Conservation (phyloP, 139 green algal genomes). For the Microglena sp. region DNA sequence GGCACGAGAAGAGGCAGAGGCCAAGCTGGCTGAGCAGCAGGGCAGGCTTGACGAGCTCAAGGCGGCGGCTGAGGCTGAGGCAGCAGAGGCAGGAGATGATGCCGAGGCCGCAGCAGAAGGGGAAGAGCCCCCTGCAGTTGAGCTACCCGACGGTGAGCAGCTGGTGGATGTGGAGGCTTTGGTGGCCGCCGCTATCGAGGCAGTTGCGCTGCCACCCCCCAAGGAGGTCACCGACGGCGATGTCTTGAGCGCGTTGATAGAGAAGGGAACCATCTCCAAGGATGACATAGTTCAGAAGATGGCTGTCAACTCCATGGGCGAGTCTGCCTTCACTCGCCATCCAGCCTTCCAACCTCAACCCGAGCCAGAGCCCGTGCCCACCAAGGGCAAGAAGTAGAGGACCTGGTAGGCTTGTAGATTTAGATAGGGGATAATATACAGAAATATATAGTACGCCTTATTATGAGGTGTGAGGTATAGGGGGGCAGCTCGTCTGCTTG, state of each 20-base stretch:
- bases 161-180: constrained; percentile 41
- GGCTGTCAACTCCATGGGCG: constrained; percentile 25
- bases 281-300: constrained; percentile 38
- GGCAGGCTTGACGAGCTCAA: constrained; percentile 28
- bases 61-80: constrained; percentile 16
- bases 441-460: too few species aligned
- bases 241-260: constrained; percentile 39
- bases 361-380: neutral
- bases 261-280: constrained; percentile 37
- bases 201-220: constrained; percentile 24
- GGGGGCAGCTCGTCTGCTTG: too few species aligned
- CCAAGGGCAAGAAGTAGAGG: too few species aligned
- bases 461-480: too few species aligned
- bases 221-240: constrained; percentile 39
- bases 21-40: constrained; percentile 21
- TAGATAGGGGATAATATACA: too few species aligned
- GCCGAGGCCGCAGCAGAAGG: constrained; percentile 11
- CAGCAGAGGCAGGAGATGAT: constrained; percentile 7
- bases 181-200: constrained; percentile 31
- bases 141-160: constrained; percentile 11
- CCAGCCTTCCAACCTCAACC: constrained; percentile 3
- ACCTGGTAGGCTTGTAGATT: too few species aligned
- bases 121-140: neutral
- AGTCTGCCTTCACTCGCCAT: constrained; percentile 18
- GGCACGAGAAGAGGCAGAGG: constrained; percentile 21